A percentile compares a stretch with the other conserved stretches of the same genome.
Conservation (phyloP, 257 asterid genomes). For the Nicotiana tomentosiformis region DNA sequence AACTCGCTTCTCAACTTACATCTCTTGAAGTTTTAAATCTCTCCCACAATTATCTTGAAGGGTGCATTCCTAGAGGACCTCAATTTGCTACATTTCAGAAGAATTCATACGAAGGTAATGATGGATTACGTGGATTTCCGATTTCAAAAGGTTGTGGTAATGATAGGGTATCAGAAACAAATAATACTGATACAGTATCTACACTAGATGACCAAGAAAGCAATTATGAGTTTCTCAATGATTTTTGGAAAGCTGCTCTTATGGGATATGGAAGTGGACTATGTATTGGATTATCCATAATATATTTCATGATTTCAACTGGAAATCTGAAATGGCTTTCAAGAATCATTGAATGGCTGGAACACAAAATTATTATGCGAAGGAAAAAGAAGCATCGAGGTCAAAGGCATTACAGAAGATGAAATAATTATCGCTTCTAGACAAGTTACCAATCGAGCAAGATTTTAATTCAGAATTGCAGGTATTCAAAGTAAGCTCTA, state of each 20-base stretch:
- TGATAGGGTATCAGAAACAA: not conserved
- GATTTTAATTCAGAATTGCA: no score
- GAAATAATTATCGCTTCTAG: not conserved
- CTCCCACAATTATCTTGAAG: not conserved
- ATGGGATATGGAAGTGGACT: constrained; percentile 25
- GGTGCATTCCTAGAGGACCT: not conserved
- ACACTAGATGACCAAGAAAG: not conserved
- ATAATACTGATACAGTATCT: not conserved
- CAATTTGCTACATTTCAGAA: not conserved
- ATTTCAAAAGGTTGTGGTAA: not conserved
- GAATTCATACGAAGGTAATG: not conserved
- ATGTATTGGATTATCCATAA: constrained; percentile 3
- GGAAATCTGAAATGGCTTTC: not conserved
- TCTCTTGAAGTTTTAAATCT: not conserved
- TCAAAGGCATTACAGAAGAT: not conserved
- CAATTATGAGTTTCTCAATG: not conserved
- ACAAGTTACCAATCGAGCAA: no score
- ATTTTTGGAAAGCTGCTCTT: constrained; percentile 10
- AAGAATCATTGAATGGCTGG: not conserved
- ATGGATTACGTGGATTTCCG: not conserved
- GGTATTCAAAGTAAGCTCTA: no score
- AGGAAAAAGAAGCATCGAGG: not conserved
- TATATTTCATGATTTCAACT: constrained; percentile 3
- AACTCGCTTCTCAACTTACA: not conserved
- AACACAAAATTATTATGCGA: not conserved